A percentile compares a stretch with the other conserved stretches of the same genome.
Conservation (phyloP, 345 rosid genomes). For the Salix arbutifolia region DNA sequence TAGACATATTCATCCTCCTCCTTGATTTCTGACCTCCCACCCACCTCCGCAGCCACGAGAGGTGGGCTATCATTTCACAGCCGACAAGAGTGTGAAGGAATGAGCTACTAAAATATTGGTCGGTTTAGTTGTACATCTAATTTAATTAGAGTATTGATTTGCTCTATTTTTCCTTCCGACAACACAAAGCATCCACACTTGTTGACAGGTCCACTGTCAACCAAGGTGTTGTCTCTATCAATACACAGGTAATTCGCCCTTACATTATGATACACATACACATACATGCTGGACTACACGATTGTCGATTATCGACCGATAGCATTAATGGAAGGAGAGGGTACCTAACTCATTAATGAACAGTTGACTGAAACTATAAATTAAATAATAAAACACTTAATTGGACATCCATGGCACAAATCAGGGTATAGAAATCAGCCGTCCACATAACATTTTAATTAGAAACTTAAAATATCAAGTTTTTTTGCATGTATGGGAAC, state of each 20-base stretch:
- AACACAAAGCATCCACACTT: not conserved
- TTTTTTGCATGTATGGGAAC: not conserved
- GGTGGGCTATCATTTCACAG: not conserved
- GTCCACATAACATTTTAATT: not conserved
- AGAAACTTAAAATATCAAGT: not conserved
- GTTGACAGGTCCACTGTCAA: not conserved
- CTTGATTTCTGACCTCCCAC: conserved; percentile 11
- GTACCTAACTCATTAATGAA: not conserved
- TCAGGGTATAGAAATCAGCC: not conserved
- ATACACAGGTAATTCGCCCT: not conserved
- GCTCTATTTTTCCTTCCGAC: not conserved
- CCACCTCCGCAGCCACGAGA: not conserved
- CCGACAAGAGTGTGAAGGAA: not conserved
- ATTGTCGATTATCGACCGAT: not conserved
- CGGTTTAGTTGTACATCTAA: not conserved
- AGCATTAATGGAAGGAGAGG: not conserved
- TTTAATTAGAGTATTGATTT: not conserved
- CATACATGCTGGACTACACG: not conserved
- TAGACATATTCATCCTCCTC: not conserved
- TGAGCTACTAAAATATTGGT: not conserved
- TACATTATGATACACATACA: too few species aligned
- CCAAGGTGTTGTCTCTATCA: not conserved
- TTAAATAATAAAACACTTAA: not conserved
- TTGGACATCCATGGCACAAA: not conserved
- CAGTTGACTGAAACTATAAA: not conserved